phyloP scores from a whole-genome alignment of 1,139 yeast genomes.

The Insectozyma bohioensis region DNA sequence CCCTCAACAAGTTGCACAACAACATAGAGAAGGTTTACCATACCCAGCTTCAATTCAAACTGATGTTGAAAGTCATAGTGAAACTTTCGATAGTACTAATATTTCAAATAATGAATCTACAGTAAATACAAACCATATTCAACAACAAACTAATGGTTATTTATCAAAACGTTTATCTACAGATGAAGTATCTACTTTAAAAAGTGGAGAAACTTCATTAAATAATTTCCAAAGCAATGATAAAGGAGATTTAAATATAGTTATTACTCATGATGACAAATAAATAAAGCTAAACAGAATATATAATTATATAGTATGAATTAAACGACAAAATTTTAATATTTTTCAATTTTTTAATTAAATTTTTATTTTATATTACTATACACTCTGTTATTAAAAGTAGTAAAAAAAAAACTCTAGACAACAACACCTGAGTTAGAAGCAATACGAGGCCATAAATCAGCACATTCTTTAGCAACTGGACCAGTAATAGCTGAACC shows the following conservation, averaged over 20 bases:
- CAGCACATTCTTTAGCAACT: conserved; percentile 99
- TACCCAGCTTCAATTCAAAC: conserved; percentile 12
- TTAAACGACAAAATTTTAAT: too few relatives aligned
- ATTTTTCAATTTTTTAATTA: too few relatives aligned
- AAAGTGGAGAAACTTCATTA: conserved; percentile 7
- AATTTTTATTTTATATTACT: too few relatives aligned
- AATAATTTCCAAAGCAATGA: conserved; percentile 3
- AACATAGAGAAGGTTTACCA: too few relatives aligned
- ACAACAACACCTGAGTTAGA: conserved; percentile 99
- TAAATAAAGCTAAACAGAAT: too few relatives aligned
- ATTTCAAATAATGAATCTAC: conserved; percentile 1
- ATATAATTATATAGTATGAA: too few relatives aligned
- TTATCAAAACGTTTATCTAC: conserved; percentile 10
- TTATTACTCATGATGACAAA: conserved; percentile 8
- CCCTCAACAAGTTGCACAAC: conserved; percentile 8
- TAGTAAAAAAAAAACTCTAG: too few relatives aligned
- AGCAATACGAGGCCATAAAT: conserved; percentile 99
- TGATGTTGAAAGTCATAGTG: conserved; percentile 8
- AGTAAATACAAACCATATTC: conserved; percentile 1
- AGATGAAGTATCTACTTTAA: conserved; percentile 14
- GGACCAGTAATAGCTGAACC: conserved; percentile 99
- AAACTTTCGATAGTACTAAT: conserved; percentile 1
- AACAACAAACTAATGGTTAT: conserved; percentile 2
- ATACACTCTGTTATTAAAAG: conserved; percentile 1
- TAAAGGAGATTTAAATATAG: conserved; percentile 11